phyloP scores from a whole-genome alignment of 345 rosid genomes.

The Gossypium bickii region DNA sequence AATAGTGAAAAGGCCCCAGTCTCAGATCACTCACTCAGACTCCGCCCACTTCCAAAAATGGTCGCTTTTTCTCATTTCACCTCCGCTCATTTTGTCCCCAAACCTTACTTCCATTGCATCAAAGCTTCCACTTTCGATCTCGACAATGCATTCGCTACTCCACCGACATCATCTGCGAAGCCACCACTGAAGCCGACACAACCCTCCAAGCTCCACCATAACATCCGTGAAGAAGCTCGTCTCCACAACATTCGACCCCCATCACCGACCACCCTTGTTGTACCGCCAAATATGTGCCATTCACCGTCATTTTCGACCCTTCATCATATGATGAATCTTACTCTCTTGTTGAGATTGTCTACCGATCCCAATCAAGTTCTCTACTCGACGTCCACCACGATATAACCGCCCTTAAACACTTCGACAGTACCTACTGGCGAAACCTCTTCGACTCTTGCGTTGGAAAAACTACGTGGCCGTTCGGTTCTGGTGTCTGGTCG shows the following conservation, averaged over 20 bases:
- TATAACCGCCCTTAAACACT: slow-evolving; percentile 33
- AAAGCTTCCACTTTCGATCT: no score
- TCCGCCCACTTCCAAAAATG: no score
- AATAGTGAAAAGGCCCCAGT: no score
- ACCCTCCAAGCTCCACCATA: slow-evolving; percentile 4
- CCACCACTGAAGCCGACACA: neutral
- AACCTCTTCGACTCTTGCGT: slow-evolving; percentile 41
- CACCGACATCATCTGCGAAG: neutral
- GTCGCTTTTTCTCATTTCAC: no score
- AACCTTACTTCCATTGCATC: no score
- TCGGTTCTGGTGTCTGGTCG: slow-evolving; percentile 50
- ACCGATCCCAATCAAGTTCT: slow-evolving; percentile 39
- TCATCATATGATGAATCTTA: slow-evolving; percentile 25
- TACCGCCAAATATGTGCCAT: slow-evolving; percentile 42
- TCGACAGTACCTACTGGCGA: slow-evolving; percentile 38
- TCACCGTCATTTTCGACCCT: slow-evolving; percentile 32
- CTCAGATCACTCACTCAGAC: no score
- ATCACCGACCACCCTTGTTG: slow-evolving; percentile 26
- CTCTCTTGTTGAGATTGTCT: slow-evolving; percentile 46
- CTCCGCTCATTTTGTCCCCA: no score
- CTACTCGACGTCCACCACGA: slow-evolving; percentile 49
- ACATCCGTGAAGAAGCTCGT: slow-evolving; percentile 52
- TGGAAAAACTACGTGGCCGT: slow-evolving; percentile 45
- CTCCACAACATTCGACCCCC: slow-evolving; percentile 22
- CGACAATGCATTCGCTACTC: neutral